Base-by-base conservation (phyloP, 305 asterid genomes). In the Fraxinus velutina region DNA sequence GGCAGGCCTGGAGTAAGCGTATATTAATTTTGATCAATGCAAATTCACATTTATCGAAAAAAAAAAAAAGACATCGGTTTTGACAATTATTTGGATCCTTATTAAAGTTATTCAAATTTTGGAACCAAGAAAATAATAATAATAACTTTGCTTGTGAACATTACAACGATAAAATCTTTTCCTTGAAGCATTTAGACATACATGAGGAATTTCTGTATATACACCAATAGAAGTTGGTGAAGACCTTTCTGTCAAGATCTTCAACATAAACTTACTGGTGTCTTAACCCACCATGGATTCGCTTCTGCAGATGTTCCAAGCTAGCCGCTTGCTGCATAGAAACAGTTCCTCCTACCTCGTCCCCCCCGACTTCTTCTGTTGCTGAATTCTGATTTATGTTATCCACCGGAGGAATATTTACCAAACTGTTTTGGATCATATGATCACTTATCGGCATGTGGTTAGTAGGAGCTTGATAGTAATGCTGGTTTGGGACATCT, bases 241-340 rank as follows among this genome's bases (percentile, higher is more conserved):
- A 66, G 13, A 8, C 34, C 78, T 44, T 19, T 57, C 68, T 6
- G 29, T 19, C 68, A 24, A 62, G 71, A 37, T 78, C 76, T 47
- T 75, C 44, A 55, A 55, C 75, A 72, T 4, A 10, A 42, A 75
- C 79, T 88, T 84, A 85, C 62, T 82, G 89, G 71, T 87, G 89
- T 36, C 87, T 87, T 33, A 85, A 73, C 12, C 85, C 90, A 6
- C 92, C 93, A 2, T 93, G 94, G 39, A 92, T 92, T 77, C 95
- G 94, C 84, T 91, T 91, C 92, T 92, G 96, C 82, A 92, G 90
- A 86, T 93, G 97, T 78, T 96, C 98, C 95, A 94, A 87, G 89
- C 98, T 96, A 50, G 97, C 93, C 82, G 92, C 98, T 83, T 96
- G 90, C 85, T 93, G 98, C 97, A 91, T 84, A 5, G 99, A 87